A percentile compares a stretch with the other conserved stretches of the same genome.
Evolutionary conservation across 2,329 filamentous ascomycete species (phyloP).

Genomic region (Trichoderma cornu-damae): DNA sequence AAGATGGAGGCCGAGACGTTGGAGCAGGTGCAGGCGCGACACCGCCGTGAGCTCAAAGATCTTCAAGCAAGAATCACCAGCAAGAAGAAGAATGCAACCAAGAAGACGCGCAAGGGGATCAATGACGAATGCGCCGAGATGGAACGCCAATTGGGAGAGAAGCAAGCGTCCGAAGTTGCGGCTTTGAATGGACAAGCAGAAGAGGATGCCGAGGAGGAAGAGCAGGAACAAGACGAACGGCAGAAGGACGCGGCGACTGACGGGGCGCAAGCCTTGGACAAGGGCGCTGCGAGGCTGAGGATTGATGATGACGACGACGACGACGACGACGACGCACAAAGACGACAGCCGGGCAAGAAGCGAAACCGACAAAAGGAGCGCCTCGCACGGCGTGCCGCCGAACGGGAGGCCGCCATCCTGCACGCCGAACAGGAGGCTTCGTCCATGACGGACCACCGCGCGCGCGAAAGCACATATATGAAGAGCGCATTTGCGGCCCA

Average conservation of each 20-base stretch:
- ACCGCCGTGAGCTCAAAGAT: slow-evolving; percentile 84
- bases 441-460: slow-evolving; percentile 66
- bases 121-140: slow-evolving; percentile 70
- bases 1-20: slow-evolving; percentile 48
- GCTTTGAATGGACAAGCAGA: slow-evolving; percentile 31
- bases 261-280: slow-evolving; percentile 13
- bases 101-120: slow-evolving; percentile 72
- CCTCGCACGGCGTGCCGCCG: slow-evolving; percentile 80
- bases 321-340: slow-evolving; percentile 16
- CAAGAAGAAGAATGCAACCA: slow-evolving; percentile 96
- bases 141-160: slow-evolving; percentile 61
- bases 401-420: slow-evolving; percentile 64
- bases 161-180: slow-evolving; percentile 58
- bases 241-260: neutral
- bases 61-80: slow-evolving; percentile 79
- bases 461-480: slow-evolving; percentile 67
- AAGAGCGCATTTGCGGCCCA: slow-evolving; percentile 57
- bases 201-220: neutral
- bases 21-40: slow-evolving; percentile 72
- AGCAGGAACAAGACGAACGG: slow-evolving; percentile 10
- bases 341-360: slow-evolving; percentile 51
- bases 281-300: slow-evolving; percentile 24
- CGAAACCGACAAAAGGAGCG: slow-evolving; percentile 89
- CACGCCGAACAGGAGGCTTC: slow-evolving; percentile 71
- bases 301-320: slow-evolving; percentile 14